Conservation (phyloP, 768 basidiomycete genomes). For the Erythrobasidium yunnanense region DNA sequence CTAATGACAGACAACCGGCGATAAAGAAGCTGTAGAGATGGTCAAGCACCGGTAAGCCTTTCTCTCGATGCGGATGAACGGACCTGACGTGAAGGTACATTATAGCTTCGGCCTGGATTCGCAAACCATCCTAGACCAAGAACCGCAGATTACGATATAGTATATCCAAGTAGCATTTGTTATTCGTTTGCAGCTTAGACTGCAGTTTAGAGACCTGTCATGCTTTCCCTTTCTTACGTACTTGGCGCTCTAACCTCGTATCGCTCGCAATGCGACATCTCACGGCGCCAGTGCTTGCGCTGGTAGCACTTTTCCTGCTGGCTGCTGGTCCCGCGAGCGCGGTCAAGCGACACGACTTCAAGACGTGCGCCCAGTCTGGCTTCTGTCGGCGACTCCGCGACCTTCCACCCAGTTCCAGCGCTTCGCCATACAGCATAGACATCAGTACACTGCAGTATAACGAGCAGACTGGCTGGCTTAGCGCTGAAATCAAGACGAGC, state of each 20-base stretch:
- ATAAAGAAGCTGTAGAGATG: constrained; percentile 50
- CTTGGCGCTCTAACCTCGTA: too few species aligned
- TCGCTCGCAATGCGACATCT: too few species aligned
- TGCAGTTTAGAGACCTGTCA: too few species aligned
- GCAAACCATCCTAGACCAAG: background rate
- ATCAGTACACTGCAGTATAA: constrained; percentile 50
- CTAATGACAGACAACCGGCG: constrained; percentile 55
- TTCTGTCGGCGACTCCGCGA: constrained; percentile 89
- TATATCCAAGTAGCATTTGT: too few species aligned
- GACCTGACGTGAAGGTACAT: background rate
- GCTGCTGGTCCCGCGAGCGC: background rate
- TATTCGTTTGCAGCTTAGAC: too few species aligned
- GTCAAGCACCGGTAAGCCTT: constrained; percentile 46
- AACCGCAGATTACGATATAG: constrained; percentile 3
- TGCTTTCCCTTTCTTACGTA: too few species aligned
- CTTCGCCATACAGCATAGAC: constrained; percentile 75
- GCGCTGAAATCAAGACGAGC: constrained; percentile 63
- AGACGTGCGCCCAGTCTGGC: constrained; percentile 82
- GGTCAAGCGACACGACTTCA: constrained; percentile 67
- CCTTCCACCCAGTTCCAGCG: constrained; percentile 57
- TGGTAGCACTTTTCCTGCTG: background rate
- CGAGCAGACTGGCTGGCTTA: constrained; percentile 49
- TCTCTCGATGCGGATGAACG: background rate
- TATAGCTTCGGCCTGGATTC: constrained; percentile 26
- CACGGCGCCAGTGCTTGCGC: background rate